Evolutionary conservation across 176 grass and related monocot genomes (phyloP), one percentile per base, ranked within the genome.

Genomic region (Musa itinerans): DNA sequence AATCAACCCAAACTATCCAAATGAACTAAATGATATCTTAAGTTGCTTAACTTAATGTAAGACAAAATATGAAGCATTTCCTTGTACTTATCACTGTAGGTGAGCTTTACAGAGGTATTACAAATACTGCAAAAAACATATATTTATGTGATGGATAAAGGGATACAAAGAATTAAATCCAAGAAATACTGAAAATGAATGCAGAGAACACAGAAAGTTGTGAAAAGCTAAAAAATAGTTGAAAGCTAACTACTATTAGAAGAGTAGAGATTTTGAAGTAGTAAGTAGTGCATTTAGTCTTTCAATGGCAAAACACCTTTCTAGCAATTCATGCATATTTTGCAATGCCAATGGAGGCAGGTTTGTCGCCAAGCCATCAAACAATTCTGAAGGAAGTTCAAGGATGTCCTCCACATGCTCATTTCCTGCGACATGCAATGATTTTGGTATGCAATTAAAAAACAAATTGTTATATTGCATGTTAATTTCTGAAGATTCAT

Each of bases 261-360:
- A 15, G 52, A 25, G 14, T 73, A 17, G 50, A 65, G 49, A 22
- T 53, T 15, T 29, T 27, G 29, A 12, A 13, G 10, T 2, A 62
- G 43, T 75, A 22, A 12, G 34, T 29, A 54, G 8, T 21, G 54
- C 43, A 20, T 54, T 19, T 1, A 78, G 0, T 22, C 6, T 15
- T 23, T 11, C 15, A 62, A 17, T 59, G 29, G 52, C 10, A 11
- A 7, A 68, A 64, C 2, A 74, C 74, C 62, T 84, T 65, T 20
- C 73, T n/a, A 75, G 86, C 82, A 83, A 63, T 72, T 76, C 79
- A 69, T 87, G 82, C 21, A 92, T 80, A 21, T 76, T 83, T 72
- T 89, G 80, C 70, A 92, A 84, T 21, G 83, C 89, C 53, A 76
- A 53, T 2, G 89, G 83, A 17, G 89, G 49, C 22, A 81, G 53